A percentile compares a stretch with the other conserved stretches of the same genome.
phyloP scores from a whole-genome alignment of 805 yeast genomes.

The Schwanniomyces vanrijiae region DNA sequence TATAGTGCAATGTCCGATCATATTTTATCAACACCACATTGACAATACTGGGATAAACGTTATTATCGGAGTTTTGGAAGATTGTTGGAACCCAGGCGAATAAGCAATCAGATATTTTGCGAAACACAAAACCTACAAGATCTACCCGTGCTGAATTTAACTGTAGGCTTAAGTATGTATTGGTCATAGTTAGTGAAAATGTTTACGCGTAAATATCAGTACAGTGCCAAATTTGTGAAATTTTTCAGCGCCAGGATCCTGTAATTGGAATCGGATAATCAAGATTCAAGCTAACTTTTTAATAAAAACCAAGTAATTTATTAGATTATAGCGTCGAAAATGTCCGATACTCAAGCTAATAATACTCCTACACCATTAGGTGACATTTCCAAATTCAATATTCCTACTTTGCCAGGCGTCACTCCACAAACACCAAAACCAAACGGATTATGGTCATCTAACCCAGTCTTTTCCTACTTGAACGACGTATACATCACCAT shows the following conservation, averaged over 20 bases:
- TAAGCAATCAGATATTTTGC: background rate
- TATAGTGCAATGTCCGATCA: background rate
- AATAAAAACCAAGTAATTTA: background rate
- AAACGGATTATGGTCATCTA: constrained; percentile 71
- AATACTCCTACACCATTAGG: constrained; percentile 51
- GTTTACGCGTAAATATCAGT: background rate
- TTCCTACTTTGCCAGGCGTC: constrained; percentile 60
- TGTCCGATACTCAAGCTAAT: constrained; percentile 7
- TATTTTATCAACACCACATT: background rate
- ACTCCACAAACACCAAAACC: constrained; percentile 53
- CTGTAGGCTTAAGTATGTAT: constrained; percentile 1
- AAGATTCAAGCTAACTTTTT: background rate
- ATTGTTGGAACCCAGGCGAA: background rate
- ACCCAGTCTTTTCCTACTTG: constrained; percentile 78
- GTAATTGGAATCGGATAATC: background rate
- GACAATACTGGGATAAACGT: background rate
- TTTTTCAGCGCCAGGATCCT: constrained; percentile 3
- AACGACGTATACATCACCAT: constrained; percentile 73
- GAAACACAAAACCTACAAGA: background rate
- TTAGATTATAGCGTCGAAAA: background rate
- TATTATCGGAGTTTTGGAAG: background rate
- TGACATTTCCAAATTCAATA: constrained; percentile 56
- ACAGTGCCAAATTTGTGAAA: constrained; percentile 3
- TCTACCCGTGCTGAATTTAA: background rate
- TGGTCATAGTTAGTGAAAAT: background rate